Conservation (phyloP, 2,329 filamentous ascomycete species). For the Cercospora beticola region DNA sequence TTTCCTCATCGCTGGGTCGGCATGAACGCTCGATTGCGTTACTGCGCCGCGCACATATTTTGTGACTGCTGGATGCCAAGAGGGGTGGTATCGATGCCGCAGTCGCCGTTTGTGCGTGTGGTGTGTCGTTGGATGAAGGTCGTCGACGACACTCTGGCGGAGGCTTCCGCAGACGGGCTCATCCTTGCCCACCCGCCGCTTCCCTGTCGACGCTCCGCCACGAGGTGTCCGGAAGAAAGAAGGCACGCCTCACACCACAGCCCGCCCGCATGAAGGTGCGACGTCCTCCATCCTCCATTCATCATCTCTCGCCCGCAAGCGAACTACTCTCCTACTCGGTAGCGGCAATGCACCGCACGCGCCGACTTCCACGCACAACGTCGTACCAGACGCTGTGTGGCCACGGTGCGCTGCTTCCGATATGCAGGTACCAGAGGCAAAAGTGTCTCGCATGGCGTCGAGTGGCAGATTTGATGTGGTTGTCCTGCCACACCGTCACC, state of each 20-base stretch:
- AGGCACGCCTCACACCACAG: not conserved
- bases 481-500: slow-evolving; percentile 1
- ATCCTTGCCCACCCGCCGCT: not conserved
- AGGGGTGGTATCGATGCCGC: not conserved
- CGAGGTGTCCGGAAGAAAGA: not conserved
- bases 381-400: slow-evolving; percentile 5
- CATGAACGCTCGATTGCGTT: not conserved
- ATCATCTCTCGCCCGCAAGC: not conserved
- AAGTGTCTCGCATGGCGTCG: not conserved
- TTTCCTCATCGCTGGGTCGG: not conserved
- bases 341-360: no score
- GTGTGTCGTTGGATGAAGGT: not conserved
- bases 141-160: not conserved
- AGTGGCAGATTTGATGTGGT: not conserved
- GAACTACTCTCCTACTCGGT: not conserved
- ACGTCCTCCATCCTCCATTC: not conserved
- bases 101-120: not conserved
- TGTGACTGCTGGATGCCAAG: not conserved
- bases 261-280: not conserved
- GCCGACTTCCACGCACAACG: no score
- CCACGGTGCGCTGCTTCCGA: slow-evolving; percentile 3
- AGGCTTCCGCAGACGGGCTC: not conserved
- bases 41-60: not conserved
- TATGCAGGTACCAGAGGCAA: slow-evolving; percentile 16
- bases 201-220: not conserved